phyloP scores from a whole-genome alignment of 2,329 filamentous ascomycete genomes.

The Epicoccum sorghinum region DNA sequence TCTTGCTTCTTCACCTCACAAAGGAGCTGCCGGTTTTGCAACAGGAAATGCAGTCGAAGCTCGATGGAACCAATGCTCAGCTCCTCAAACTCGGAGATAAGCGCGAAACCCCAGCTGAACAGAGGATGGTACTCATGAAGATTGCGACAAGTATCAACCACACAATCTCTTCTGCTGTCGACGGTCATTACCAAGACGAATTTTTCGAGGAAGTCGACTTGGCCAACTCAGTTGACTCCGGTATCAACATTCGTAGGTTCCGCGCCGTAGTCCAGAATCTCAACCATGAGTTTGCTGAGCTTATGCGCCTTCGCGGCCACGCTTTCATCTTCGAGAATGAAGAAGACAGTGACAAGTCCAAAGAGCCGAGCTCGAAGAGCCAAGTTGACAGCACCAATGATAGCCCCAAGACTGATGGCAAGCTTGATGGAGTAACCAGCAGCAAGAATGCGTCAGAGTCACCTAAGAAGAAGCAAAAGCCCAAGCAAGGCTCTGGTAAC shows the following conservation, averaged over 20 bases:
- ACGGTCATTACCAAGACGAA: neutral
- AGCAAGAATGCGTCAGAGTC: neutral
- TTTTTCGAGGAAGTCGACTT: neutral
- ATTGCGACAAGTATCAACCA: neutral
- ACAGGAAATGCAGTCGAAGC: neutral
- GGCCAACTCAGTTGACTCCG: neutral
- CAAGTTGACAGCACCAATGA: neutral
- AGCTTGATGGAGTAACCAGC: neutral
- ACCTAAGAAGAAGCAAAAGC: neutral
- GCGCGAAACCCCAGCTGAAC: neutral
- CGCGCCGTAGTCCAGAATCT: slow-evolving; percentile 1
- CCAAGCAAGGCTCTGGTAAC: neutral
- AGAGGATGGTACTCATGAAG: neutral
- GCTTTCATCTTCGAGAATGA: neutral
- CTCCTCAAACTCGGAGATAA: neutral
- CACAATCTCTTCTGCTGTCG: neutral
- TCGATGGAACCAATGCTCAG: neutral
- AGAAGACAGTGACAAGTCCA: neutral
- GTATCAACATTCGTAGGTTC: neutral
- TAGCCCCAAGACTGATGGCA: neutral
- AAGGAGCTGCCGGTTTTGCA: neutral
- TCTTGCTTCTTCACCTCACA: neutral
- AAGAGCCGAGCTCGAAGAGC: neutral
- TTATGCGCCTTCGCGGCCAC: neutral
- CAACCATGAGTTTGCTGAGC: neutral